Evolutionary conservation across 768 basidiomycete genomes (phyloP).

Genomic region (Pholiota molesta): DNA sequence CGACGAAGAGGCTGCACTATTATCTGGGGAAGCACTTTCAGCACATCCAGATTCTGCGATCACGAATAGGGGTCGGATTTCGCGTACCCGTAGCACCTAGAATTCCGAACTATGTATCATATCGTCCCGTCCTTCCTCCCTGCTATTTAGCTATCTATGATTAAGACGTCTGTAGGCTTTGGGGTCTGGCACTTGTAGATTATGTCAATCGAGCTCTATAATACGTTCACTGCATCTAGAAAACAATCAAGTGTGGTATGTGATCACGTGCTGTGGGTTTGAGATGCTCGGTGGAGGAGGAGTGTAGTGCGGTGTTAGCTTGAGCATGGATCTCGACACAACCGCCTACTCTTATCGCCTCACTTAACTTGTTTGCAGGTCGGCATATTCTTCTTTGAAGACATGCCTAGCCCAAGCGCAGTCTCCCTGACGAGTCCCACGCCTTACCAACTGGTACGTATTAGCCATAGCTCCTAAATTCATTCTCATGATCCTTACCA

Average conservation of each 20-base stretch:
- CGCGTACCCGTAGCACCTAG: constrained; percentile 30
- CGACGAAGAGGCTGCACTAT: constrained; percentile 54
- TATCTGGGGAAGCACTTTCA: constrained; percentile 44
- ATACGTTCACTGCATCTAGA: background rate
- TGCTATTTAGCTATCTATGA: constrained; percentile 9
- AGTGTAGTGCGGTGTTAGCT: constrained; percentile 10
- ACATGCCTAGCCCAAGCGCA: constrained; percentile 19
- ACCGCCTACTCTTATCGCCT: background rate
- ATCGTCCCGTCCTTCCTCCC: background rate
- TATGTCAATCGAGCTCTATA: background rate
- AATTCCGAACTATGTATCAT: constrained; percentile 5
- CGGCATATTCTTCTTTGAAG: background rate
- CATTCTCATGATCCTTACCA: constrained; percentile 6
- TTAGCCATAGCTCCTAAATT: background rate
- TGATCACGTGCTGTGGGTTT: constrained; percentile 10
- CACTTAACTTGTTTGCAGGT: constrained; percentile 8
- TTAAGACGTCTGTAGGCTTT: background rate
- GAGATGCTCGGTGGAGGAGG: constrained; percentile 4
- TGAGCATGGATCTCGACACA: constrained; percentile 17
- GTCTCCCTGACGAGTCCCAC: constrained; percentile 33
- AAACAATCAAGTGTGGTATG: background rate
- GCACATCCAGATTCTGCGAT: constrained; percentile 33
- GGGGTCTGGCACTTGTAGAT: background rate
- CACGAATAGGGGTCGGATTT: constrained; percentile 41
- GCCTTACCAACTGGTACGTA: constrained; percentile 48